These are phyloP conservation scores for Backusella tuberculispora DNA, from an alignment of 192 early-diverging fungal species.

Conservation along the genomic window DNA sequence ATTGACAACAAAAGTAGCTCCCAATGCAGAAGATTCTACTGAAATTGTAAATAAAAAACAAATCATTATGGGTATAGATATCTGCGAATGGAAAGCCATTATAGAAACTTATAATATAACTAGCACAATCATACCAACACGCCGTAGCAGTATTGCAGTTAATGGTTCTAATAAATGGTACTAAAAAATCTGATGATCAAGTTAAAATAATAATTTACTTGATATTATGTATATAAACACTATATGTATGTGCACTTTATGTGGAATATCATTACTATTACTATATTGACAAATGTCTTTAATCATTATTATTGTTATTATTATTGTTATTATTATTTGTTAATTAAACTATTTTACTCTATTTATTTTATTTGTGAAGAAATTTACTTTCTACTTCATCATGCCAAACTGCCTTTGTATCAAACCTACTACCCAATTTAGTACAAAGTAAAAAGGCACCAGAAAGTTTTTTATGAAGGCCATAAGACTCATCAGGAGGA, in stretches of 20 bases:
- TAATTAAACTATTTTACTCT: too few relatives aligned
- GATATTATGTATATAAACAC: too few relatives aligned
- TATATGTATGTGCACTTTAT: too few relatives aligned
- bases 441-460: constrained; percentile 92
- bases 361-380: not conserved
- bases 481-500: constrained; percentile 98
- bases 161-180: not conserved
- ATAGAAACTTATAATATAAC: constrained; percentile 68
- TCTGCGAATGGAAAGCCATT: constrained; percentile 68
- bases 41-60: constrained; percentile 75
- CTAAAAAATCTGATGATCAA: not conserved
- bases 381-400: constrained; percentile 35
- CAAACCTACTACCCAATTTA: constrained; percentile 60
- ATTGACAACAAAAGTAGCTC: constrained; percentile 63
- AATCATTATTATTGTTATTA: not conserved
- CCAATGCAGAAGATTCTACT: constrained; percentile 70
- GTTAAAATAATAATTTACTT: too few relatives aligned
- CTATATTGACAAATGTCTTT: not conserved
- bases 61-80: constrained; percentile 75
- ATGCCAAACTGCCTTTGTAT: constrained; percentile 42
- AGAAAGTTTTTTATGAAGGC: constrained; percentile 91
- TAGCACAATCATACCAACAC: constrained; percentile 65
- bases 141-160: constrained; percentile 21
- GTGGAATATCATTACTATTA: not conserved
- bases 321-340: too few relatives aligned